A percentile compares a stretch with the other conserved stretches of the same genome.
Evolutionary conservation across 768 basidiomycete species (phyloP).

Genomic region (Leccinum subgranulosum): DNA sequence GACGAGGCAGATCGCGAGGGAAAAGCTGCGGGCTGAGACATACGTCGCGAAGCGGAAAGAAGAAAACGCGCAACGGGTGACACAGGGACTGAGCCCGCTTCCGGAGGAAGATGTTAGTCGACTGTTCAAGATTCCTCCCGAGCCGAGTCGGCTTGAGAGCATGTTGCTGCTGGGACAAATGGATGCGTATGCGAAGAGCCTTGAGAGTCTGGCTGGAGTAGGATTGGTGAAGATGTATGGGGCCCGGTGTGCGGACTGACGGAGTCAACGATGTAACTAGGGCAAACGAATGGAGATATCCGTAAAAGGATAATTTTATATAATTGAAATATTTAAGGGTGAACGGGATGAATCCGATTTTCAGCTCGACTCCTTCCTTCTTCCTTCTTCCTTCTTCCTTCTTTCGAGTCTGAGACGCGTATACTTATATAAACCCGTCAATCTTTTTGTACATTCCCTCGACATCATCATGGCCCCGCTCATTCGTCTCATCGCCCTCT

Average conservation of each 20-base stretch:
- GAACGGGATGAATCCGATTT: not conserved
- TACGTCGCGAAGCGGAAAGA: slow-evolving; percentile 84
- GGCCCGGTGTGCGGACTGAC: slow-evolving; percentile 38
- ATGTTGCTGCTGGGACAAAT: slow-evolving; percentile 84
- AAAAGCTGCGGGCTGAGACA: slow-evolving; percentile 74
- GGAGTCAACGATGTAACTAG: not conserved
- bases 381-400: too few species aligned
- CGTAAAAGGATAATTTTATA: not conserved
- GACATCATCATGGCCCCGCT: slow-evolving; percentile 35
- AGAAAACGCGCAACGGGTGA: slow-evolving; percentile 75
- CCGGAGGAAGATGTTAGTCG: slow-evolving; percentile 85
- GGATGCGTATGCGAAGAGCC: slow-evolving; percentile 77
- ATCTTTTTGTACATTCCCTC: slow-evolving; percentile 11
- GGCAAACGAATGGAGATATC: not conserved
- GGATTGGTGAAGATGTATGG: slow-evolving; percentile 86
- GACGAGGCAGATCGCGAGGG: slow-evolving; percentile 82
- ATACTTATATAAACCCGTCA: slow-evolving; percentile 10
- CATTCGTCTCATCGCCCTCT: slow-evolving; percentile 41
- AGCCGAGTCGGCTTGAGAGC: slow-evolving; percentile 86
- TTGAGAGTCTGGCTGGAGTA: slow-evolving; percentile 59
- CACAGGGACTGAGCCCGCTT: slow-evolving; percentile 80
- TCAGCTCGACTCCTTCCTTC: not conserved
- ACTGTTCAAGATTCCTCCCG: slow-evolving; percentile 83
- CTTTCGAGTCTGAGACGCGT: not conserved
- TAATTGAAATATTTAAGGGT: not conserved